These are phyloP conservation scores for Coniophora puteana DNA, from an alignment of 1,284 basidiomycete genomes.

Conservation along the genomic window DNA sequence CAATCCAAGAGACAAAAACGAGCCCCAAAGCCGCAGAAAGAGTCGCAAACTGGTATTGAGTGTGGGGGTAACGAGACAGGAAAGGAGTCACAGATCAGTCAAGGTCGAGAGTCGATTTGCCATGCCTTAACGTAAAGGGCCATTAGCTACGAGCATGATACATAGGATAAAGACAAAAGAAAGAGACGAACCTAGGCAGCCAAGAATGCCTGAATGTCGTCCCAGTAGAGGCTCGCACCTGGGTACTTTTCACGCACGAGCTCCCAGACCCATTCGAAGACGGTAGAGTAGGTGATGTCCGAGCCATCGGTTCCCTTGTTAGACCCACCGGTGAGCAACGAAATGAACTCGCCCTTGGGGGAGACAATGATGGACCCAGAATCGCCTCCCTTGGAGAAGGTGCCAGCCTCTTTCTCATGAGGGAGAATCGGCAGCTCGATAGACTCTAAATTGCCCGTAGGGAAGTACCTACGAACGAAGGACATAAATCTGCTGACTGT, in stretches of 20 bases:
- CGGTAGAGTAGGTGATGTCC: no score
- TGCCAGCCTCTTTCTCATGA: constrained; percentile 21
- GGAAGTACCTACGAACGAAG: constrained; percentile 18
- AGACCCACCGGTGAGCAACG: constrained; percentile 29
- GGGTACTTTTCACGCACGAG: no score
- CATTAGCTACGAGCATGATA: no score
- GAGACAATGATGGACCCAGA: constrained; percentile 27
- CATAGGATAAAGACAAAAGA: no score
- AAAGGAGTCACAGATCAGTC: constrained; percentile 1
- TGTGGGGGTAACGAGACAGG: not conserved
- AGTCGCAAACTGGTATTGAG: constrained; percentile 1
- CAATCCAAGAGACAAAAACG: constrained; percentile 1
- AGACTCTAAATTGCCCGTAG: no score
- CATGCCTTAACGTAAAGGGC: no score
- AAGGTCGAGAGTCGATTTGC: no score
- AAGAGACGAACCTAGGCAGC: no score
- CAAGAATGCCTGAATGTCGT: no score
- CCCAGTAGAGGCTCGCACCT: no score
- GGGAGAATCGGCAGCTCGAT: constrained; percentile 24
- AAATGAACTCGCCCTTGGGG: constrained; percentile 24
- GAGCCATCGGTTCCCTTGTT: no score
- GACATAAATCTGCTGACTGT: constrained; percentile 20
- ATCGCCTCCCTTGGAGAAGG: constrained; percentile 26
- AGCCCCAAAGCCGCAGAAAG: not conserved
- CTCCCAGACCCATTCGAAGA: no score